Conservation (phyloP, 805 yeast species). For the Yamadazyma nakazawae region DNA sequence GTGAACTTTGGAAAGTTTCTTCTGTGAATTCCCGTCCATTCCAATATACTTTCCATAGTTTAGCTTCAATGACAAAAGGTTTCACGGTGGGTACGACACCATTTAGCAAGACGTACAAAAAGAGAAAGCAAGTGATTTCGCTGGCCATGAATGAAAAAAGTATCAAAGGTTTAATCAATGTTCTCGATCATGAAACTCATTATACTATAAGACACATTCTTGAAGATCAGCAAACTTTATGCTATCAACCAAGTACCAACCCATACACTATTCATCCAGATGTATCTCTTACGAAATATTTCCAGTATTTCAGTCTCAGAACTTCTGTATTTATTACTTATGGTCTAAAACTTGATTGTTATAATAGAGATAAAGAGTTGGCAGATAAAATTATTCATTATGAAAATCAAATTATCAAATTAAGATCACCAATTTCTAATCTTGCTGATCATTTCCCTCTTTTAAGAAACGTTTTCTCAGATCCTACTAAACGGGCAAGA, state of each 20-base stretch:
- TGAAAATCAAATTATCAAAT: conserved; percentile 53
- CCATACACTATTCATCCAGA: conserved; percentile 22
- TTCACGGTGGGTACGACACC: conserved; percentile 69
- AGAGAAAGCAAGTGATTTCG: conserved; percentile 48
- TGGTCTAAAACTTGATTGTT: conserved; percentile 48
- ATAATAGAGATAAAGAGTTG: conserved; percentile 29
- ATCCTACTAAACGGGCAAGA: conserved; percentile 23
- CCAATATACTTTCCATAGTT: conserved; percentile 62
- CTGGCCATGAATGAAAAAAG: conserved; percentile 39
- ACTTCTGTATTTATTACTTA: conserved; percentile 51
- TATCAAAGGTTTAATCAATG: conserved; percentile 25
- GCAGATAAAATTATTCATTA: conserved; percentile 53
- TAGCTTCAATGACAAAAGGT: conserved; percentile 53
- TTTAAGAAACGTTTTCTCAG: conserved; percentile 24
- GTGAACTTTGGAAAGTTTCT: conserved; percentile 47
- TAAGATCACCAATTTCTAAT: conserved; percentile 57
- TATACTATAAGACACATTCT: conserved; percentile 20
- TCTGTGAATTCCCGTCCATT: conserved; percentile 63
- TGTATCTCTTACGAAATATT: conserved; percentile 35
- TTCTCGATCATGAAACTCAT: conserved; percentile 39
- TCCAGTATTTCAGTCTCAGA: conserved; percentile 51
- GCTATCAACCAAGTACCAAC: conserved; percentile 20
- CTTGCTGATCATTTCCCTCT: conserved; percentile 52
- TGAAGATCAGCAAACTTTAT: conserved; percentile 11
- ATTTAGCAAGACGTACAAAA: conserved; percentile 43